Base-by-base conservation (phyloP, 176 grass and related monocot genomes). In the Ensete glaucum region DNA sequence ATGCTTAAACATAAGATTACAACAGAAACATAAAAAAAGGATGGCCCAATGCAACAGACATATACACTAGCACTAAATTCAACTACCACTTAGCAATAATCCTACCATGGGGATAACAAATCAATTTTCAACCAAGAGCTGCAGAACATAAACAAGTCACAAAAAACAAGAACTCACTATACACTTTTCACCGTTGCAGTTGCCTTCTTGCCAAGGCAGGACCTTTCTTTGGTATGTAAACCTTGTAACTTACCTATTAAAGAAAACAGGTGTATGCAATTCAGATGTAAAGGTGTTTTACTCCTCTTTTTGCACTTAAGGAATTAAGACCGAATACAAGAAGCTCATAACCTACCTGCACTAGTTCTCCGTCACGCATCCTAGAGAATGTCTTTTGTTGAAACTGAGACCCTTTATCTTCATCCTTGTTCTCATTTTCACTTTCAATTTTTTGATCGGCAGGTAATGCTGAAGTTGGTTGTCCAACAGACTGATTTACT, bases 301-400 rank as follows among this genome's bases (percentile, higher is more conserved):
- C 21, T 7, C 26, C 9, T 8, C 11, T 69, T 69, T 17, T 62
- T 60, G 54, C 15, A 26, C 68, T 63, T 26, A 34, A 59, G 34
- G 74, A 11, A 53, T 52, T 64, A 26, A 69, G 57, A 17, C 23
- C 23, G 50, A 43, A 80, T 17, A 79, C 2, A 21, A 15, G 63
- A 81, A 71, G 22, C 63, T 25, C 50, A 13, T 26, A 57, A 82
- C 78, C 87, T 73, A 91, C 96, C 90, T 94, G 78, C 22, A 99
- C 88, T 1, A 71, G 24, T 64, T 99, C 96, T 72, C 96, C 96
- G 59, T 95, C 96, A 79, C 82, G 91, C 88, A 85, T 91, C 79
- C 88, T 99, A 81, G 96, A 94, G 80, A 95, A 89, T 62, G 88
- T 94, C 76, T 87, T 94, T 72, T 99, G 82, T 83, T 99, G 75